Evolutionary conservation across 108 stramenopile genomes (phyloP), one percentile per base, ranked within the genome.

Genomic region (Fistulifera solaris): DNA sequence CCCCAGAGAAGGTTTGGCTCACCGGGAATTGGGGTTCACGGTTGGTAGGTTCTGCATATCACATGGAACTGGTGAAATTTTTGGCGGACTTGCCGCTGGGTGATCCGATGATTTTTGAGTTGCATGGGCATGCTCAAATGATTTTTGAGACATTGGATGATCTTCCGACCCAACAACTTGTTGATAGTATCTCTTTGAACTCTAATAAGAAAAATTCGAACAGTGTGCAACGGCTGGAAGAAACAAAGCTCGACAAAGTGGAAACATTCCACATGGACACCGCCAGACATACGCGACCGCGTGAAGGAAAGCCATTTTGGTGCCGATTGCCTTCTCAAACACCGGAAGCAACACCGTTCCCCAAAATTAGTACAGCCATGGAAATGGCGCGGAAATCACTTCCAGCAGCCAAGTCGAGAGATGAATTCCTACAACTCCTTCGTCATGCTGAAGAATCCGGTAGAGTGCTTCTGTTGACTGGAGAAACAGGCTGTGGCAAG

Each of bases 391-490:
- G 94, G 28, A 67, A 73, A 53, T 51, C 57, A 23, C 72, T 95
- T 17, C 94, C 94, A 19, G 88, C 87, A 11, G 72, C 71, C 16
- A 63, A 66, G 13, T 76, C 80, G 27, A 67, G 81, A 51, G 51
- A 48, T 17, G 77, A 79, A 10, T 86, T 96, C 56, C 56, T 94
- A 19, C 25, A 60, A 0, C 52, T 56, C 19, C 43, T 87, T 67
- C 42, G 65, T 16, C 45, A 71, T 35, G 73, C 83, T 8, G 62
- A 70, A 13, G 49, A 45, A 27, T 11, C 19, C 8, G 72, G 88
- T 46, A 68, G 85, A 14, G 89, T 96, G 2, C 53, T 85, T 14
- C 56, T 94, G 1, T 72, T 94, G 0, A 86, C 84, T 3, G 96
- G 91, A 10, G 91, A 87, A 23, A 94, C 93, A 7, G 91, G 91